phyloP scores from a whole-genome alignment of 495 filamentous ascomycete species.

The Podospora pseudopauciseta region DNA sequence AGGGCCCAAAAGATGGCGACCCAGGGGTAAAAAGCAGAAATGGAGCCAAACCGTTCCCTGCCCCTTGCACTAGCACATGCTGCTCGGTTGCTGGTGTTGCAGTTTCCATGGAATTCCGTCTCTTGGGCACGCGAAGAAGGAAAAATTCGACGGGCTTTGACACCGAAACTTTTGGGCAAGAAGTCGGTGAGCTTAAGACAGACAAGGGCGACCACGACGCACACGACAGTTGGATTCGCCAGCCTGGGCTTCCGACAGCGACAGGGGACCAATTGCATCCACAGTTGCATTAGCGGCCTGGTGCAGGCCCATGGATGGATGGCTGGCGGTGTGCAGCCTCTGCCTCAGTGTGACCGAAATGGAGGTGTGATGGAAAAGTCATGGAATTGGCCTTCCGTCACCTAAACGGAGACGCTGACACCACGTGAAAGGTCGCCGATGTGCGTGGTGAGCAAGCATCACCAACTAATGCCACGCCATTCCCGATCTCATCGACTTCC shows the following conservation, averaged over 20 bases:
- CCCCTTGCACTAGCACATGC: slow-evolving; percentile 19
- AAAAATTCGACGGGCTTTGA: slow-evolving; percentile 17
- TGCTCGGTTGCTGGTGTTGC: slow-evolving; percentile 10
- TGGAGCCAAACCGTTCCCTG: slow-evolving; percentile 6
- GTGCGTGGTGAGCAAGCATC: slow-evolving; percentile 6
- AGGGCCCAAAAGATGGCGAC: background rate
- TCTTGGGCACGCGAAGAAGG: slow-evolving; percentile 10
- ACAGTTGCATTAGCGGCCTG: slow-evolving; percentile 28
- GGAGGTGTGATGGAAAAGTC: slow-evolving; percentile 22
- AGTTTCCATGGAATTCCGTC: slow-evolving; percentile 8
- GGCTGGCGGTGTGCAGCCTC: slow-evolving; percentile 27
- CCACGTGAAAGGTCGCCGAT: slow-evolving; percentile 29
- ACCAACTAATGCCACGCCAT: background rate
- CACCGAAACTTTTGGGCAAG: slow-evolving; percentile 25
- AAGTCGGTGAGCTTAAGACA: slow-evolving; percentile 39
- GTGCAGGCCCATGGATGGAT: slow-evolving; percentile 16
- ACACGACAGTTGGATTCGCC: slow-evolving; percentile 17
- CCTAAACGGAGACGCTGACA: slow-evolving; percentile 4
- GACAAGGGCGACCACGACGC: slow-evolving; percentile 18
- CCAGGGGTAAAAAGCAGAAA: background rate
- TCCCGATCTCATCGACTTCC: background rate
- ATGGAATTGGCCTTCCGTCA: background rate
- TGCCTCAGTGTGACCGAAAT: slow-evolving; percentile 16
- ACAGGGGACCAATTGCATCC: slow-evolving; percentile 21
- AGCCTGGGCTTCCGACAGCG: slow-evolving; percentile 19